A percentile compares a stretch with the other conserved stretches of the same genome.
Evolutionary conservation across 192 early-diverging fungal genomes (phyloP).

Genomic region (Dispira parvispora): DNA sequence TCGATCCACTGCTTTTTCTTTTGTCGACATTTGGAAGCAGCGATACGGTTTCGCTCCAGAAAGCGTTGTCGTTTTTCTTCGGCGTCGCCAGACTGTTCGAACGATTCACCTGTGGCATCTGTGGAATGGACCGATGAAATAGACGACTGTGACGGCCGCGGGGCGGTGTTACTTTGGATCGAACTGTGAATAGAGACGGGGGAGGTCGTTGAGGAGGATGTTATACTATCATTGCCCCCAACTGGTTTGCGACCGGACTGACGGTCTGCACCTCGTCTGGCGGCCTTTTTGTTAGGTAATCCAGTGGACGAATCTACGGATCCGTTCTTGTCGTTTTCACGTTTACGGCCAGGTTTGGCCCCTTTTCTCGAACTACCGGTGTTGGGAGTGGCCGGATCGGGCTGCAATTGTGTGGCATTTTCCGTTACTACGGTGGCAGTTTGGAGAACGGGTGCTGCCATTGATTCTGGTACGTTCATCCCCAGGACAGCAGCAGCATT

Average conservation of each 20-base stretch:
- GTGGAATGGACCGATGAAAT: not conserved
- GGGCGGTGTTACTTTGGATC: not conserved
- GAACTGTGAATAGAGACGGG: not conserved
- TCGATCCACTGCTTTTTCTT: constrained; percentile 85
- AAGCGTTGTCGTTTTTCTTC: constrained; percentile 47
- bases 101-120: constrained; percentile 12
- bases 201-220: not conserved
- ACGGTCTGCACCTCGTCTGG: not conserved
- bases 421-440: too few relatives aligned
- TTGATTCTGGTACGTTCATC: too few relatives aligned
- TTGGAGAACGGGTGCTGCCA: too few relatives aligned
- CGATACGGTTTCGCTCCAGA: constrained; percentile 73
- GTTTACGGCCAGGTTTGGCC: too few relatives aligned
- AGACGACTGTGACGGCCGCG: not conserved
- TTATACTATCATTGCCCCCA: not conserved
- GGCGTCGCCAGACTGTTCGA: constrained; percentile 22
- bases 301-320: too few relatives aligned
- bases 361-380: too few relatives aligned
- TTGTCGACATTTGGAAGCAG: constrained; percentile 80
- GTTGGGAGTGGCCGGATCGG: too few relatives aligned
- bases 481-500: too few relatives aligned
- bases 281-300: not conserved
- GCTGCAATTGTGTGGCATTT: too few relatives aligned
- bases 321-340: too few relatives aligned
- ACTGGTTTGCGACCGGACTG: not conserved